phyloP scores from a whole-genome alignment of 441 rosid genomes.

The Syzygium malaccense region DNA sequence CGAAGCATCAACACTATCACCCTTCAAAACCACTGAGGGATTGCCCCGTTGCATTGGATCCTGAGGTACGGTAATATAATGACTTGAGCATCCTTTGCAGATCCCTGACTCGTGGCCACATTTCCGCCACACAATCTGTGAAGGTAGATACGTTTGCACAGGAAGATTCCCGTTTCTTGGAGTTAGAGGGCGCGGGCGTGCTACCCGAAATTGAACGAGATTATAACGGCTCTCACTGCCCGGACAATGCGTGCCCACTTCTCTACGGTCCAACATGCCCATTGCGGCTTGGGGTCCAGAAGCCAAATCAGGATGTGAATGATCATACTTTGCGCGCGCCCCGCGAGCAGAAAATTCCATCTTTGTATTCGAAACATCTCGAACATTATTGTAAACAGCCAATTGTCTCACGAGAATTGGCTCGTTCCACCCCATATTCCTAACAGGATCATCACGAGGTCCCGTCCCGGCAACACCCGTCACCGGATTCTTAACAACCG shows the following conservation, averaged over 20 bases:
- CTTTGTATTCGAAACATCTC: background rate
- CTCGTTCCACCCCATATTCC: slow-evolving; percentile 11
- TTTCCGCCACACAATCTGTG: background rate
- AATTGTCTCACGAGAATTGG: slow-evolving; percentile 1
- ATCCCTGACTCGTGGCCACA: background rate
- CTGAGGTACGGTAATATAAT: background rate
- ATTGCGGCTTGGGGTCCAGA: background rate
- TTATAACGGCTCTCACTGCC: background rate
- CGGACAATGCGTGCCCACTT: background rate
- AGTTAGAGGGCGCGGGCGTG: slow-evolving; percentile 9
- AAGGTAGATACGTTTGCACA: background rate
- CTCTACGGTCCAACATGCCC: background rate
- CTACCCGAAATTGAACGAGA: background rate
- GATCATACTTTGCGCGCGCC: background rate
- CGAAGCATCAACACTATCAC: background rate
- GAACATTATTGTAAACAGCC: background rate
- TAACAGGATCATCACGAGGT: background rate
- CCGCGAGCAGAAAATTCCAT: background rate
- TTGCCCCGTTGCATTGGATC: background rate
- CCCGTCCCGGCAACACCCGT: background rate
- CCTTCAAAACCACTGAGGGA: background rate
- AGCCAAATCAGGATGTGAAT: slow-evolving; percentile 4
- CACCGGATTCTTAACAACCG: background rate
- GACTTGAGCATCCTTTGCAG: background rate
- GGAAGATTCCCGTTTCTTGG: slow-evolving; percentile 13